A percentile compares a stretch with the other conserved stretches of the same genome.
phyloP scores from a whole-genome alignment of 306 rosid species.

The Inga oerstediana region DNA sequence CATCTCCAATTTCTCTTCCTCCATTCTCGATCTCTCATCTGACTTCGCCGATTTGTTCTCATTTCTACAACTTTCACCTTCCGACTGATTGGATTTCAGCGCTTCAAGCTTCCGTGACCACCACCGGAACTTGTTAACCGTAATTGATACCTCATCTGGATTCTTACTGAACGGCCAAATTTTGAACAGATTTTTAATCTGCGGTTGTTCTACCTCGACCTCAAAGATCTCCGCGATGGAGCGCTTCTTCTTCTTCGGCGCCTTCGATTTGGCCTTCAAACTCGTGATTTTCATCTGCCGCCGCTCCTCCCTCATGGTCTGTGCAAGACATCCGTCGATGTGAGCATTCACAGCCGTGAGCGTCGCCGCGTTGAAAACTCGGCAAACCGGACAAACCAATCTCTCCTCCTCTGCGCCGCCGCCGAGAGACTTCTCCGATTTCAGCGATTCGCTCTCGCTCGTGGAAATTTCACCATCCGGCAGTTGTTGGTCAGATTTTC shows the following conservation, averaged over 20 bases:
- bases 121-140: constrained; percentile 75
- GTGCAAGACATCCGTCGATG: constrained; percentile 64
- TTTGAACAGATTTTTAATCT: constrained; percentile 32
- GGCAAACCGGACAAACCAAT: constrained; percentile 73
- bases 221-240: constrained; percentile 87
- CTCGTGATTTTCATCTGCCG: constrained; percentile 40
- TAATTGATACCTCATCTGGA: constrained; percentile 48
- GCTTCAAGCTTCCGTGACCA: constrained; percentile 65
- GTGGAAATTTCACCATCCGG: constrained; percentile 16
- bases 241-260: constrained; percentile 69
- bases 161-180: constrained; percentile 29
- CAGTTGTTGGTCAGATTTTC: constrained; percentile 1
- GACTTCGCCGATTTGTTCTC: constrained; percentile 26
- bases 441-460: constrained; percentile 19
- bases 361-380: constrained; percentile 57
- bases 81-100: constrained; percentile 46
- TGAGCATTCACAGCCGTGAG: constrained; percentile 67
- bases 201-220: constrained; percentile 15
- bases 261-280: constrained; percentile 53
- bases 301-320: constrained; percentile 46
- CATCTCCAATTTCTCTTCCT: constrained; percentile 57
- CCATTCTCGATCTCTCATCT: neutral
- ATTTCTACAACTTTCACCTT: constrained; percentile 12
- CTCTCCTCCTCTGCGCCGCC: constrained; percentile 33
- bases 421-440: neutral